phyloP scores from a whole-genome alignment of 83 land plant species.

The Thuja plicata region DNA sequence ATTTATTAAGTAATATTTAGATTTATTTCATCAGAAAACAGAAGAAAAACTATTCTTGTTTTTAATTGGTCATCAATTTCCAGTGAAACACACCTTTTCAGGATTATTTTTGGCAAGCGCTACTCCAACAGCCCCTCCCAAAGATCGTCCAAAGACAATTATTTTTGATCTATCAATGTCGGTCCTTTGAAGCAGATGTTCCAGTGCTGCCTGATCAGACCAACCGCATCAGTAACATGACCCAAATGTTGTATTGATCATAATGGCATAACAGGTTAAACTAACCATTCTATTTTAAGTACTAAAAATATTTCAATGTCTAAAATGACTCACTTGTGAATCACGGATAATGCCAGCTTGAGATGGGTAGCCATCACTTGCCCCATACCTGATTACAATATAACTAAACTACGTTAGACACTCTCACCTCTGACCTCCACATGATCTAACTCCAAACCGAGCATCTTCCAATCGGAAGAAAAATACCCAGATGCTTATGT shows the following conservation, averaged over 20 bases:
- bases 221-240: background rate
- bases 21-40: too few relatives aligned
- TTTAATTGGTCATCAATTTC: background rate
- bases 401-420: background rate
- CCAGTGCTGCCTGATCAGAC: constrained; percentile 82
- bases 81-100: constrained; percentile 64
- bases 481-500: background rate
- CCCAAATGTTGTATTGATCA: background rate
- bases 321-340: constrained; percentile 74
- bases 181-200: constrained; percentile 71
- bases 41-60: background rate
- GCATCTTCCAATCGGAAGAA: background rate
- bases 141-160: constrained; percentile 97
- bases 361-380: constrained; percentile 92
- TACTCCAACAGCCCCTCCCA: constrained; percentile 98
- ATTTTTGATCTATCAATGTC: constrained; percentile 87
- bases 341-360: constrained; percentile 85
- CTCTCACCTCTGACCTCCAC: background rate
- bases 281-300: background rate
- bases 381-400: constrained; percentile 78
- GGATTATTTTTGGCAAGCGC: constrained; percentile 87
- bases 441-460: background rate
- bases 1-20: too few relatives aligned
- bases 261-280: constrained; percentile 10
- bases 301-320: background rate